Evolutionary conservation across 1,284 basidiomycete genomes (phyloP).

Genomic region (Kwoniella shivajii): DNA sequence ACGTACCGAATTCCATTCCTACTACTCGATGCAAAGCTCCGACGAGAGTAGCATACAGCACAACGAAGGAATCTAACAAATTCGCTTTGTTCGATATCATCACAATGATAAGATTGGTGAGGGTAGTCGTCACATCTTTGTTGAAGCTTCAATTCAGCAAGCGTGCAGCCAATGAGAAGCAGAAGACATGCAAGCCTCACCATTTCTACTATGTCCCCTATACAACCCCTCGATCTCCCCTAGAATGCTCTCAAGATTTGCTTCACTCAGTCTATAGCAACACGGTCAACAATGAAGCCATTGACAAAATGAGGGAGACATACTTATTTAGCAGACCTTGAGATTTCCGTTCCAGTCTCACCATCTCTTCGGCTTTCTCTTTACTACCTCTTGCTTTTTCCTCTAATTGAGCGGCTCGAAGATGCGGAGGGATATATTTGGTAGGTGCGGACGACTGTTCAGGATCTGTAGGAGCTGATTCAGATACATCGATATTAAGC

Average conservation of each 20-base stretch:
- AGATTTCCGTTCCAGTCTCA: constrained; percentile 73
- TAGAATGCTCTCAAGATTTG: constrained; percentile 81
- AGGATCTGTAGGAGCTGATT: not conserved
- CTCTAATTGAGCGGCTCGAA: constrained; percentile 53
- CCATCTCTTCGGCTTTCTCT: constrained; percentile 59
- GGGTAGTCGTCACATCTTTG: constrained; percentile 79
- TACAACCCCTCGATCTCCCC: constrained; percentile 78
- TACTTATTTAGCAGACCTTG: constrained; percentile 89
- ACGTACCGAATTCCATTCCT: constrained; percentile 85
- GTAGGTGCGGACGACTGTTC: constrained; percentile 26
- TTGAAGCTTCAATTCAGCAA: not conserved
- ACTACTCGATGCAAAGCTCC: constrained; percentile 80
- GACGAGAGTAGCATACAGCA: constrained; percentile 85
- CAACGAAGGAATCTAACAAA: constrained; percentile 86
- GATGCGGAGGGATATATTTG: constrained; percentile 59
- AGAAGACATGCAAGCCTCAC: constrained; percentile 55
- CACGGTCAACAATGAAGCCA: no score
- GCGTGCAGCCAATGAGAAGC: not conserved
- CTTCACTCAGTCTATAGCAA: constrained; percentile 74
- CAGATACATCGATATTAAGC: constrained; percentile 7
- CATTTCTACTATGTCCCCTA: constrained; percentile 75
- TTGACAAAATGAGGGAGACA: not conserved
- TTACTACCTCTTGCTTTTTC: constrained; percentile 42
- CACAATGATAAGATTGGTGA: constrained; percentile 78
- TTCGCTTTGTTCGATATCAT: constrained; percentile 81